Base-by-base conservation (phyloP, 805 yeast species). In the Nakazawaea siamensis region DNA sequence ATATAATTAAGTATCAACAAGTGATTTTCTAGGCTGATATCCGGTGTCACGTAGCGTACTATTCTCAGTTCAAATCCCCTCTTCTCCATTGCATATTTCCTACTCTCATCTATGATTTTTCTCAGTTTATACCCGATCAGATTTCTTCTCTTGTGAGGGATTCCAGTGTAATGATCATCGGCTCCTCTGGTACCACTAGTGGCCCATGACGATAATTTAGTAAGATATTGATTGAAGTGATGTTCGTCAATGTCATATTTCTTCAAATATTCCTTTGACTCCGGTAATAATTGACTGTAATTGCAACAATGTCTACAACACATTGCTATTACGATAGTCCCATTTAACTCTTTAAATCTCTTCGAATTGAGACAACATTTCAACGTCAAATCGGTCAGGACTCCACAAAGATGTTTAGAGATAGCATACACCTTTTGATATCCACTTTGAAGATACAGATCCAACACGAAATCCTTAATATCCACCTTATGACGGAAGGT, bases 401-500 rank as follows among this genome's bases (percentile, higher is more conserved):
- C 94, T 4, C 97, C 97, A 57, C 97, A 87, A 24, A 88, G 58
- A 58, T 87, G 97, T 53, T 87, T 87, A 4, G 95, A 86, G 3
- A 87, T 73, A 1, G 78, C 85, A 7, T 80, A 78, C 21, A 43
- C 43, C 2, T 37, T 16, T 6, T 35, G 24, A 24, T 33, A 30
- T 4, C 37, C 18, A 1, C 76, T 40, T 13, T 76, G 63, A 16
- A 60, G 50, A 33, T 66, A 73, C 17, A 60, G 50, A 33, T 67
- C 74, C 5, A 84, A 54, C 27, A 64, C 50, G 24, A 87, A 52
- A 48, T 87, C 95, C 54, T 84, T 84, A 38, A 87, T 88, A 52
- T 87, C 97, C 7, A 79, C 71, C 45, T 81, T 74, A 4, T 75
- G 55, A 43, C 95, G 58, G 35, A 61, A 54, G 8, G 73, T 61